Base-by-base conservation (phyloP, 2,329 filamentous ascomycete species). In the Colletotrichum ledebouriae region DNA sequence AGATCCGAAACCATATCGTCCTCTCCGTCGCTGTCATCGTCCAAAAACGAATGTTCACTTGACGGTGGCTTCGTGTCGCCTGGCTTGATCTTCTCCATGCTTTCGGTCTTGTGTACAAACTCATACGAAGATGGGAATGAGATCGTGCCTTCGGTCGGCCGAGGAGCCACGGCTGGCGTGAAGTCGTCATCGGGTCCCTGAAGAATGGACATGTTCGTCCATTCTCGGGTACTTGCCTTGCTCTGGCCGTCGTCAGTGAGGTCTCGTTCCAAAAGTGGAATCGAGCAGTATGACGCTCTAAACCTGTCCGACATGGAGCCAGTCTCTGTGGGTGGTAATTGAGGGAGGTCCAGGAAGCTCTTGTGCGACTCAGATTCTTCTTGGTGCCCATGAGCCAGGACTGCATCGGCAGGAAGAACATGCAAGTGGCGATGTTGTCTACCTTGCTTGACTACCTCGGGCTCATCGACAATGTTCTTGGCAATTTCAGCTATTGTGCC, bases 231-330 rank as follows among this genome's bases (percentile, higher is more conserved):
- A 29, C 75, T 73, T 42, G 76, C 78, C 64, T 78, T 79, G 71
- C 82, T 83, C 7, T 74, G 78, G 1, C 78, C 83, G 70, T 88
- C 85, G 47, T 88, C 85, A 0, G 83, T 84, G 34, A 85, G 75
- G 3, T 86, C 92, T 57, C 92, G 87, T 69, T 95, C 91, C 12
- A 97, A 84, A 7, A 96, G 84, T 4, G 94, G 93, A 39, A 90
- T 89, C 0, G 92, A 94, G 44, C 88, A 90, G 75, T 94, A 94
- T 0, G 92, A 95, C 57, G 90, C 89, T 33, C 88, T 86, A 0
- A 93, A 94, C 63, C 86, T 87, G 13, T 88, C 85, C 1, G 87
- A 87, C 3, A 87, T 71, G 72, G 86, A 87, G 44, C 76, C 79
- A 2, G 78, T 77, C 22, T 80, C 81, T 2, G 79, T 80, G 4